These are phyloP conservation scores for Cryphonectria nitschkei DNA, from an alignment of 2,329 filamentous ascomycete species.

Conservation along the genomic window DNA sequence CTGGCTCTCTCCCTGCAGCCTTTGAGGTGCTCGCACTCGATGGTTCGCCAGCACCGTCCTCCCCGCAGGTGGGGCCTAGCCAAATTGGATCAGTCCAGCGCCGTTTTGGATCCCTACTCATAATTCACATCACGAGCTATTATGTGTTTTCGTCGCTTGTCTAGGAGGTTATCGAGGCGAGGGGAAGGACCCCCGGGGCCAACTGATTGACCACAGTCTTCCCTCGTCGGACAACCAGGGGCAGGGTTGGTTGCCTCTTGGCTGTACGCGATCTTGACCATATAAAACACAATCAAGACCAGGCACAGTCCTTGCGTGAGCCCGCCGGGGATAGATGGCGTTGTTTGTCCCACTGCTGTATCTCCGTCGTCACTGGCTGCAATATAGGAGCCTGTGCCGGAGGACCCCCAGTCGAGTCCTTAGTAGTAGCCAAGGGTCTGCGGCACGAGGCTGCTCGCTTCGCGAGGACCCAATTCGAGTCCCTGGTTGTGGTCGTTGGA, in stretches of 20 bases:
- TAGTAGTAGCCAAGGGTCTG: background rate
- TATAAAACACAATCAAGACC: slow-evolving; percentile 1
- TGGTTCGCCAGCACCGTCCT: background rate
- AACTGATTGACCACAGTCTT: background rate
- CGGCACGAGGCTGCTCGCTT: background rate
- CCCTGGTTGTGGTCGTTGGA: background rate
- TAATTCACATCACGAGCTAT: background rate
- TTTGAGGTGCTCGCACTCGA: slow-evolving; percentile 15
- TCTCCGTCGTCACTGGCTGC: slow-evolving; percentile 13
- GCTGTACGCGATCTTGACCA: slow-evolving; percentile 2
- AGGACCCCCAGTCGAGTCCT: background rate
- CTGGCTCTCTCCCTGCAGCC: slow-evolving; percentile 17
- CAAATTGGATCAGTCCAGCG: background rate
- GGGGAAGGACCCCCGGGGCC: background rate
- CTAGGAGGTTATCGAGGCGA: background rate
- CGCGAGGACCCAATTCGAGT: background rate
- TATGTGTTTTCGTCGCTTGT: background rate
- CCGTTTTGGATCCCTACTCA: background rate
- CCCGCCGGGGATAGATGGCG: slow-evolving; percentile 18
- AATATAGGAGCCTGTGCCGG: background rate
- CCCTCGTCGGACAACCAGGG: background rate
- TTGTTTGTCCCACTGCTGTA: slow-evolving; percentile 20
- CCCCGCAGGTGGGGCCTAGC: background rate
- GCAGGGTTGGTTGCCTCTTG: background rate
- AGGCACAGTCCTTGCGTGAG: slow-evolving; percentile 14